A percentile compares a stretch with the other conserved stretches of the same genome.
Conservation (phyloP, 2,329 filamentous ascomycete genomes). For the Scedosporium boydii region DNA sequence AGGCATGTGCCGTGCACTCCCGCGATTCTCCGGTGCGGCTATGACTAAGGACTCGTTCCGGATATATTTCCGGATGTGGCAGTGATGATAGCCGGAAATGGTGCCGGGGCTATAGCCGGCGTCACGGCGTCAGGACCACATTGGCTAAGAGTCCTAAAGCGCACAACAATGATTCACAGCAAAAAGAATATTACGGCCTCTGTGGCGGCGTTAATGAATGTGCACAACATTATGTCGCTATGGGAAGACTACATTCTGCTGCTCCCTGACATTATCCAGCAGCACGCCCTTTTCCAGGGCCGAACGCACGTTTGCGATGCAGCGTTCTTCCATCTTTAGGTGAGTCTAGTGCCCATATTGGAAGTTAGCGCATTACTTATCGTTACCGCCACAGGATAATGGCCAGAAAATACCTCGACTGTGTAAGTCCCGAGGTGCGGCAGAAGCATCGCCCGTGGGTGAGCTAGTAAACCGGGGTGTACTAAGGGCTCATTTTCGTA, state of each 20-base stretch:
- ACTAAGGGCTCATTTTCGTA: slow-evolving; percentile 50
- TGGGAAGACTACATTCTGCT: slow-evolving; percentile 20
- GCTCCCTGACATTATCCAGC: slow-evolving; percentile 62
- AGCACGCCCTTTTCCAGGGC: slow-evolving; percentile 53
- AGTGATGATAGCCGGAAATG: no score
- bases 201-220: no score
- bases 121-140: no score
- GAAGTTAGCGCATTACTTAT: background rate
- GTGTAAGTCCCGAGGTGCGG: slow-evolving; percentile 63
- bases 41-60: no score
- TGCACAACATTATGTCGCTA: no score
- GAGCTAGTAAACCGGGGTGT: slow-evolving; percentile 48
- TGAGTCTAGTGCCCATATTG: slow-evolving; percentile 30
- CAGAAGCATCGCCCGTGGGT: slow-evolving; percentile 50
- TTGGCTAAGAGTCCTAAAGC: no score
- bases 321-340: slow-evolving; percentile 63
- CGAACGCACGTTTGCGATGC: slow-evolving; percentile 57
- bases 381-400: slow-evolving; percentile 15
- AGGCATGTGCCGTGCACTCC: no score
- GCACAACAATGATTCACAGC: no score
- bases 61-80: no score
- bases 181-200: no score
- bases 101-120: no score
- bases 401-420: slow-evolving; percentile 26
- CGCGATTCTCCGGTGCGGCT: no score